A percentile compares a stretch with the other conserved stretches of the same genome.
Evolutionary conservation across 1,284 basidiomycete genomes (phyloP).

Genomic region (Papiliotrema fonsecae): DNA sequence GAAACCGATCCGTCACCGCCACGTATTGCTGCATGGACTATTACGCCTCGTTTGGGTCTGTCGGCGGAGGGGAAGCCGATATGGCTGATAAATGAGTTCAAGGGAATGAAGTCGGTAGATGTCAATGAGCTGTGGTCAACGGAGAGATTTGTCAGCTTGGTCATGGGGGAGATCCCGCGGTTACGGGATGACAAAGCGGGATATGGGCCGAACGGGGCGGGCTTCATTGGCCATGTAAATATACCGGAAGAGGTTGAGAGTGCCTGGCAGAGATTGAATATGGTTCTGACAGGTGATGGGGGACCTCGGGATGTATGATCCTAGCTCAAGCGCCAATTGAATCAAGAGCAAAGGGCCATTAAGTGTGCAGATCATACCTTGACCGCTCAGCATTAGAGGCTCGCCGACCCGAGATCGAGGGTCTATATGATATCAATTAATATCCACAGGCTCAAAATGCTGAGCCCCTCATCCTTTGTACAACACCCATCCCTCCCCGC

Average conservation of each 20-base stretch:
- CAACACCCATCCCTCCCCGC: too few species aligned
- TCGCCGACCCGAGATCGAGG: too few species aligned
- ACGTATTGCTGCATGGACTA: background rate
- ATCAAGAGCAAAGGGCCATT: too few species aligned
- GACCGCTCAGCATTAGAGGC: too few species aligned
- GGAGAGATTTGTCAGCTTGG: constrained; percentile 11
- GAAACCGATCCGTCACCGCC: background rate
- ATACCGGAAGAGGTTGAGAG: background rate
- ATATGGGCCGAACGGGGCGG: constrained; percentile 1
- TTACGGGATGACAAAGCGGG: background rate
- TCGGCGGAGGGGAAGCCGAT: too few species aligned
- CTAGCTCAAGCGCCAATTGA: too few species aligned
- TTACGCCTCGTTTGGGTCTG: too few species aligned
- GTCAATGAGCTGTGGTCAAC: background rate
- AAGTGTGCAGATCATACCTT: too few species aligned
- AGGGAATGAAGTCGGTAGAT: background rate
- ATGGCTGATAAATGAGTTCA: background rate
- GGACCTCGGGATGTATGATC: background rate
- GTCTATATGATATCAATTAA: too few species aligned
- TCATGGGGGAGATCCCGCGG: constrained; percentile 4
- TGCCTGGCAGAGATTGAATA: background rate
- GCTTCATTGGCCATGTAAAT: constrained; percentile 5
- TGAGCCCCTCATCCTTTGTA: too few species aligned
- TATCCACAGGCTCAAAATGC: too few species aligned
- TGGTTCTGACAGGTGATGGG: background rate